phyloP scores from a whole-genome alignment of 108 stramenopile species.

The Ochromonas danica region DNA sequence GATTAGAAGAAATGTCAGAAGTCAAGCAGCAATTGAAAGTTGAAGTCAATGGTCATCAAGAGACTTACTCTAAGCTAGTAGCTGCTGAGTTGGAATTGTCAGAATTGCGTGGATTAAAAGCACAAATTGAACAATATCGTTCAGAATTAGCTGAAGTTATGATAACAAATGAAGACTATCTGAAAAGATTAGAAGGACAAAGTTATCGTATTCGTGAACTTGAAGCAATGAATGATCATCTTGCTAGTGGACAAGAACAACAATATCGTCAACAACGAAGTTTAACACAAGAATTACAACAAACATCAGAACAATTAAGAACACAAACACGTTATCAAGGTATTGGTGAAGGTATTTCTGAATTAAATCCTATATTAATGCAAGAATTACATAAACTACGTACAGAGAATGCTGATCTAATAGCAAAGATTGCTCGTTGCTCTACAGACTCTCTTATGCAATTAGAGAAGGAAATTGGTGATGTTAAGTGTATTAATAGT shows the following conservation, averaged over 20 bases:
- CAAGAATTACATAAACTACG: conserved; percentile 8
- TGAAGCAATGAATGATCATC: background rate
- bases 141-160: background rate
- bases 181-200: background rate
- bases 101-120: background rate
- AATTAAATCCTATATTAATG: conserved; percentile 24
- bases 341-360: conserved; percentile 16
- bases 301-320: background rate
- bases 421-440: background rate
- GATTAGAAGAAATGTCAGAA: background rate
- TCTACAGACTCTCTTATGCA: background rate
- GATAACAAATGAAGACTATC: background rate
- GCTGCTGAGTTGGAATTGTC: background rate
- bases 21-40: conserved; percentile 32
- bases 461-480: background rate
- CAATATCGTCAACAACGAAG: background rate
- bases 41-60: background rate
- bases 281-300: background rate
- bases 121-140: background rate
- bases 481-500: background rate
- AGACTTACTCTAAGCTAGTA: background rate
- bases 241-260: background rate
- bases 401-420: background rate
- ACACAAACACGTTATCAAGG: background rate
- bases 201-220: background rate